Evolutionary conservation across 208 protist genomes (phyloP).

Genomic region (Pavlovales sp.): DNA sequence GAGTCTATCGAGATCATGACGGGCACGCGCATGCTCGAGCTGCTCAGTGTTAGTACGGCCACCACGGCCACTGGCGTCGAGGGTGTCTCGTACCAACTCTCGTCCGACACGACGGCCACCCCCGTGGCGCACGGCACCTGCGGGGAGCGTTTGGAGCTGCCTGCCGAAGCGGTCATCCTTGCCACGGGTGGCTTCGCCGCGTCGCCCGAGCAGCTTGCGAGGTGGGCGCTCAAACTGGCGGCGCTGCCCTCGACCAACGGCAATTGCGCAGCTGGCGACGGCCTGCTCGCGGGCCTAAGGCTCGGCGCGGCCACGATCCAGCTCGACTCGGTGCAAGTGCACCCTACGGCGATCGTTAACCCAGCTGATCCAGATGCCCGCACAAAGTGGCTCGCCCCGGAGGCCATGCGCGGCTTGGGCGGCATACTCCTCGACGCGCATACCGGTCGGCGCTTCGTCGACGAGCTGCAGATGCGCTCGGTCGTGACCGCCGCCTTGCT

Average conservation of each 20-base stretch:
- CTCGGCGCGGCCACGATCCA: conserved; percentile 51
- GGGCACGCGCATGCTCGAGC: not conserved
- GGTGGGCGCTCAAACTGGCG: conserved; percentile 51
- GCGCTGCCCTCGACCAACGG: conserved; percentile 62
- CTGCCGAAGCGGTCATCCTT: conserved; percentile 40
- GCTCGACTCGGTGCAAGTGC: conserved; percentile 70
- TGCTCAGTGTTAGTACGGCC: not conserved
- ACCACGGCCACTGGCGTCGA: no score
- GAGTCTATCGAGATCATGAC: not conserved
- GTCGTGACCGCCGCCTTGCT: conserved; percentile 72
- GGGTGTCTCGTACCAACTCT: no score
- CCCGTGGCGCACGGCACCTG: no score
- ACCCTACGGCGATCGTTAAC: conserved; percentile 89
- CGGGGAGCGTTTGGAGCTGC: no score
- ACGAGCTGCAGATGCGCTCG: conserved; percentile 83
- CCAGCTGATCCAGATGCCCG: conserved; percentile 74
- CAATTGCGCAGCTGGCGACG: conserved; percentile 57
- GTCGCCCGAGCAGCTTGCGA: conserved; percentile 29
- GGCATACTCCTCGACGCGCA: conserved; percentile 81
- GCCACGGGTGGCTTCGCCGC: conserved; percentile 58
- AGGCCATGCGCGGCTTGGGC: conserved; percentile 86
- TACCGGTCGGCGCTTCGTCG: conserved; percentile 82
- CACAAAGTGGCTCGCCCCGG: conserved; percentile 86
- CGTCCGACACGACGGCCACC: no score
- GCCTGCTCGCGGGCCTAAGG: conserved; percentile 47